A percentile compares a stretch with the other conserved stretches of the same genome.
Conservation (phyloP, 2,329 filamentous ascomycete species). For the Epichloe glyceriae region DNA sequence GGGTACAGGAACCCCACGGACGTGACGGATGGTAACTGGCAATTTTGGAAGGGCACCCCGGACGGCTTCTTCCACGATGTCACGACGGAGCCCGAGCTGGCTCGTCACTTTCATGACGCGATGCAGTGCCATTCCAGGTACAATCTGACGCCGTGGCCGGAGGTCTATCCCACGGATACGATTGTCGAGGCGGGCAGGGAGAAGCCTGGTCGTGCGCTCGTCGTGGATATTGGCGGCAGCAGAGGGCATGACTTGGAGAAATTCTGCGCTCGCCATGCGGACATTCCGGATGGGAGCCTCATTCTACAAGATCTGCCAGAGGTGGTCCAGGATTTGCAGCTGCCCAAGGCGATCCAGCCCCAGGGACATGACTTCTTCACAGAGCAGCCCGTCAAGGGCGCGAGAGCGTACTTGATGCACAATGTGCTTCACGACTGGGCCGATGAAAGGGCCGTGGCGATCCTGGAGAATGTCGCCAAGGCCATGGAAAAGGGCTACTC, state of each 20-base stretch:
- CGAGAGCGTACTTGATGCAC: conserved; percentile 31
- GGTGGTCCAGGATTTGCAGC: conserved; percentile 16
- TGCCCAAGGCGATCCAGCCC: conserved; percentile 14
- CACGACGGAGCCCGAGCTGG: conserved; percentile 15
- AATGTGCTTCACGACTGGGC: conserved; percentile 38
- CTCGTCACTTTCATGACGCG: conserved; percentile 20
- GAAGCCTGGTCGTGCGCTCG: conserved; percentile 16
- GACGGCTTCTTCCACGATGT: conserved; percentile 20
- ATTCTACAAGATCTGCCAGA: conserved; percentile 22
- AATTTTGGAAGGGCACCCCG: conserved; percentile 16
- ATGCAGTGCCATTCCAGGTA: conserved; percentile 26
- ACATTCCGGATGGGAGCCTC: conserved; percentile 15
- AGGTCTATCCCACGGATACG: conserved; percentile 20
- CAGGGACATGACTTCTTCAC: conserved; percentile 23
- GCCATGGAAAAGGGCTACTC: conserved; percentile 22
- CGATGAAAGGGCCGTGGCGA: conserved; percentile 22
- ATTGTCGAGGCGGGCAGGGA: conserved; percentile 12
- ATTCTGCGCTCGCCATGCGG: conserved; percentile 17
- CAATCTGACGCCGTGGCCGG: conserved; percentile 24
- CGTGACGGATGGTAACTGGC: conserved; percentile 19
- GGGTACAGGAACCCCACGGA: conserved; percentile 23
- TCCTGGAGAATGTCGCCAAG: conserved; percentile 13
- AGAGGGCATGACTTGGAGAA: conserved; percentile 25
- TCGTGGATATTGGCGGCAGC: conserved; percentile 23
- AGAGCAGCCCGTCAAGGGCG: conserved; percentile 26